Evolutionary conservation across 176 grass and related monocot genomes (phyloP).

Genomic region (Dendrocalamus sinicus): DNA sequence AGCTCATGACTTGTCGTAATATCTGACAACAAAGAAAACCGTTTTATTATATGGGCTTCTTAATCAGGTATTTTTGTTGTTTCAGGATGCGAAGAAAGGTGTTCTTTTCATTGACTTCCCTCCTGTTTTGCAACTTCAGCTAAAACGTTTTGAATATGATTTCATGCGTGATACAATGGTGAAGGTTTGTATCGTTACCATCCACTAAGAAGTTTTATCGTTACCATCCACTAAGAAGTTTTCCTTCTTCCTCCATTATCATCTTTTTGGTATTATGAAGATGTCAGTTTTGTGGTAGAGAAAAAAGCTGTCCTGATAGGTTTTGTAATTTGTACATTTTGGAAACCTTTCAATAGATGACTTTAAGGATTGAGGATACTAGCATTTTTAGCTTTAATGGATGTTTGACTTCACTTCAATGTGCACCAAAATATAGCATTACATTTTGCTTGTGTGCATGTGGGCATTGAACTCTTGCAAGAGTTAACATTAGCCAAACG

Average conservation of each 20-base stretch:
- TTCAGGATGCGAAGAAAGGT: slow-evolving; percentile 99
- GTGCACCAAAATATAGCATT: background rate
- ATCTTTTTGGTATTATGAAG: slow-evolving; percentile 5
- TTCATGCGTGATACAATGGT: slow-evolving; percentile 99
- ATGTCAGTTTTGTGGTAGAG: background rate
- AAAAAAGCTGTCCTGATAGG: background rate
- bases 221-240: slow-evolving; percentile 3
- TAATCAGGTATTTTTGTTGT: slow-evolving; percentile 39
- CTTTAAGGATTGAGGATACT: slow-evolving; percentile 11
- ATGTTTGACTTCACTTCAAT: background rate
- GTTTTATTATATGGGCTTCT: slow-evolving; percentile 3
- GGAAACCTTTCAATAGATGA: background rate
- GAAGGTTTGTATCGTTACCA: slow-evolving; percentile 73
- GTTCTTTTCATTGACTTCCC: slow-evolving; percentile 98
- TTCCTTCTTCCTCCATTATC: background rate
- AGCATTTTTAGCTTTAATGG: background rate
- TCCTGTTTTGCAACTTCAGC: slow-evolving; percentile 97
- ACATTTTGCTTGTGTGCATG: background rate
- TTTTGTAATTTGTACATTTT: background rate
- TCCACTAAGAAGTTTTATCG: slow-evolving; percentile 6
- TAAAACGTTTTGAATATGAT: slow-evolving; percentile 99
- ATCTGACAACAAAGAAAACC: background rate
- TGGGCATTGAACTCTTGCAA: background rate
- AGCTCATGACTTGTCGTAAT: background rate
- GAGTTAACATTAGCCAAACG: background rate